Conservation (phyloP, 768 basidiomycete species). For the Exidia glandulosa region DNA sequence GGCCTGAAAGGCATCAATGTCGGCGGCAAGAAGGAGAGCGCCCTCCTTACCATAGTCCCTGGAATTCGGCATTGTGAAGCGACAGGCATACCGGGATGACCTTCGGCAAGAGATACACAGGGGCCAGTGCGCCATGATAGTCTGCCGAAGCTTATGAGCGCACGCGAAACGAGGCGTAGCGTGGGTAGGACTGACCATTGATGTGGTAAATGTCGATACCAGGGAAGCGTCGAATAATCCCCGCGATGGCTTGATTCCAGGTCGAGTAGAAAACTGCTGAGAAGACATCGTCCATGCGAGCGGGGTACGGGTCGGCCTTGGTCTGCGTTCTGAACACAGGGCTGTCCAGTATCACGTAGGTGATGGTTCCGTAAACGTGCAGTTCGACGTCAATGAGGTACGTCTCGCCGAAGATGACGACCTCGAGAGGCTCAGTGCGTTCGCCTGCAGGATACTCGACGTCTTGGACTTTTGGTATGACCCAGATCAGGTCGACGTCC, state of each 20-base stretch:
- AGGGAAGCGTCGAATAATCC: constrained; percentile 76
- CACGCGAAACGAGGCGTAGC: not conserved
- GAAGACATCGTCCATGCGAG: constrained; percentile 93
- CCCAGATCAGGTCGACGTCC: constrained; percentile 90
- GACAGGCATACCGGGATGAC: constrained; percentile 85
- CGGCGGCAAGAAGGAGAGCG: not conserved
- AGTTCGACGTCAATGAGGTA: constrained; percentile 95
- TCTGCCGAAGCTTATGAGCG: constrained; percentile 24
- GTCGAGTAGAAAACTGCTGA: constrained; percentile 97
- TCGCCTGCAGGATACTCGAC: constrained; percentile 87
- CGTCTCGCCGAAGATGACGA: constrained; percentile 91
- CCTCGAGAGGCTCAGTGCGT: constrained; percentile 87
- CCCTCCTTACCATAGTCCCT: constrained; percentile 62
- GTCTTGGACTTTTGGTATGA: constrained; percentile 90
- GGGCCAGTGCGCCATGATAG: constrained; percentile 87
- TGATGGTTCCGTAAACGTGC: constrained; percentile 88
- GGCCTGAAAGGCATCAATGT: constrained; percentile 24
- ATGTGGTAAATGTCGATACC: constrained; percentile 90
- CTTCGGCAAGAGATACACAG: constrained; percentile 85
- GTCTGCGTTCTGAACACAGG: constrained; percentile 96
- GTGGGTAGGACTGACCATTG: constrained; percentile 37
- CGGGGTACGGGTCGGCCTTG: constrained; percentile 90
- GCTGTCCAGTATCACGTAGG: constrained; percentile 86
- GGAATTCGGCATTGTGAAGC: constrained; percentile 95
- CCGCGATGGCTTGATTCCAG: constrained; percentile 95